phyloP scores from a whole-genome alignment of 208 protist genomes.

The Trypanosoma boissoni region DNA sequence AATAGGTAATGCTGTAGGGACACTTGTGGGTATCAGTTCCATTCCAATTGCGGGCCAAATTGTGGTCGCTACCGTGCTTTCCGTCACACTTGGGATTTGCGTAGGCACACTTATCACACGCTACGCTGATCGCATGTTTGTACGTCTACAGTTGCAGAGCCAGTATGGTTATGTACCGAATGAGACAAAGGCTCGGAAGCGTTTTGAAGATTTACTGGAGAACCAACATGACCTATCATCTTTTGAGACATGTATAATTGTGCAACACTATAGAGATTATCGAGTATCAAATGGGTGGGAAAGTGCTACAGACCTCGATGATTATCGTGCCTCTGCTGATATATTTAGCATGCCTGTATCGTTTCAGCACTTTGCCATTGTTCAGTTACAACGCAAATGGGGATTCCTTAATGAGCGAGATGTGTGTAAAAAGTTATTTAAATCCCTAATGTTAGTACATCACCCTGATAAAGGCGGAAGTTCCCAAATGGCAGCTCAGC shows the following conservation, averaged over 20 bases:
- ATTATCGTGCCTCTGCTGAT: conserved; percentile 61
- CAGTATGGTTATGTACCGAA: conserved; percentile 62
- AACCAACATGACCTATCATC: conserved; percentile 56
- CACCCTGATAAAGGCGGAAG: conserved; percentile 69
- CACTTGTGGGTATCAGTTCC: conserved; percentile 45
- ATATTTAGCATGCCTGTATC: conserved; percentile 64
- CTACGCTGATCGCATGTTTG: conserved; percentile 63
- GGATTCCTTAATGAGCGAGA: conserved; percentile 60
- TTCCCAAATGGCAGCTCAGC: conserved; percentile 50
- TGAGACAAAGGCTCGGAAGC: conserved; percentile 41
- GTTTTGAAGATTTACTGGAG: conserved; percentile 62
- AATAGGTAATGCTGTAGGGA: conserved; percentile 57
- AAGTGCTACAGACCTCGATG: conserved; percentile 55
- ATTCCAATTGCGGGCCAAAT: conserved; percentile 66
- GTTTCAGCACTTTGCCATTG: conserved; percentile 75
- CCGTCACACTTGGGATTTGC: conserved; percentile 50
- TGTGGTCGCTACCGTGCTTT: conserved; percentile 46
- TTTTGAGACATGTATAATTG: conserved; percentile 53
- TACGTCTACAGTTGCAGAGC: conserved; percentile 50
- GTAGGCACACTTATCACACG: conserved; percentile 58
- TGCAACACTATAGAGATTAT: conserved; percentile 80
- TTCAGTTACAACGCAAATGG: conserved; percentile 76
- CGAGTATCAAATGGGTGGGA: conserved; percentile 75
- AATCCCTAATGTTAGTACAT: conserved; percentile 59
- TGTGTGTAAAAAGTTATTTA: conserved; percentile 59